Evolutionary conservation across 352 stramenopile species (phyloP).

Genomic region (Pythium pyrilobum): DNA sequence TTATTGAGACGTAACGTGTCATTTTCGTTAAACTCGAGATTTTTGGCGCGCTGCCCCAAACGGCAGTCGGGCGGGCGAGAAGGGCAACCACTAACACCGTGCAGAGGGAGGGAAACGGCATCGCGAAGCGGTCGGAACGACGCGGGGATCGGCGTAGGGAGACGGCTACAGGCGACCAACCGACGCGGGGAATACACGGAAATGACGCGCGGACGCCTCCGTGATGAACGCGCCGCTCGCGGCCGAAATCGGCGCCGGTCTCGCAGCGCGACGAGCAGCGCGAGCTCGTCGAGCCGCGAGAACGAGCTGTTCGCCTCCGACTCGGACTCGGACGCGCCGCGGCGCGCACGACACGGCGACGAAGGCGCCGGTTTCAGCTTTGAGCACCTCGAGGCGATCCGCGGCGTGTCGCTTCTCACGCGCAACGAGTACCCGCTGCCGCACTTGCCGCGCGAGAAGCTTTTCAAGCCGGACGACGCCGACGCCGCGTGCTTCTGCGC

Average conservation of each 20-base stretch:
- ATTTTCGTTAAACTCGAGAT: too few species aligned
- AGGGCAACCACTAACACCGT: too few species aligned
- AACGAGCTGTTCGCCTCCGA: neutral
- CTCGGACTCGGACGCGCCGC: neutral
- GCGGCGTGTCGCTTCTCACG: slow-evolving; percentile 51
- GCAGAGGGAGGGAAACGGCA: too few species aligned
- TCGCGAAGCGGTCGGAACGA: too few species aligned
- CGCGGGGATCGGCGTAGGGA: too few species aligned
- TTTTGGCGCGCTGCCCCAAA: too few species aligned
- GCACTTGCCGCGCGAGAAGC: slow-evolving; percentile 36
- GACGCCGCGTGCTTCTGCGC: slow-evolving; percentile 52
- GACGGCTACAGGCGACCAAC: too few species aligned
- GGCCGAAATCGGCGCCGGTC: slow-evolving; percentile 11
- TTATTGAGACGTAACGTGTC: too few species aligned
- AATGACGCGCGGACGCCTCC: slow-evolving; percentile 5
- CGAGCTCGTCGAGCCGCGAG: too few species aligned
- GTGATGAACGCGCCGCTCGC: slow-evolving; percentile 7
- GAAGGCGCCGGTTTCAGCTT: slow-evolving; percentile 18
- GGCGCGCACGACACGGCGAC: neutral
- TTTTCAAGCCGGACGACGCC: slow-evolving; percentile 32
- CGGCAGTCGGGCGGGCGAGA: too few species aligned
- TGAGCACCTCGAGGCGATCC: slow-evolving; percentile 65
- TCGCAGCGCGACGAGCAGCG: slow-evolving; percentile 1
- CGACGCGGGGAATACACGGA: too few species aligned
- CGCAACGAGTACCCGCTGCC: slow-evolving; percentile 72